These are phyloP conservation scores for Tolypocladium inflatum DNA, from an alignment of 2,329 filamentous ascomycete genomes.

Conservation along the genomic window DNA sequence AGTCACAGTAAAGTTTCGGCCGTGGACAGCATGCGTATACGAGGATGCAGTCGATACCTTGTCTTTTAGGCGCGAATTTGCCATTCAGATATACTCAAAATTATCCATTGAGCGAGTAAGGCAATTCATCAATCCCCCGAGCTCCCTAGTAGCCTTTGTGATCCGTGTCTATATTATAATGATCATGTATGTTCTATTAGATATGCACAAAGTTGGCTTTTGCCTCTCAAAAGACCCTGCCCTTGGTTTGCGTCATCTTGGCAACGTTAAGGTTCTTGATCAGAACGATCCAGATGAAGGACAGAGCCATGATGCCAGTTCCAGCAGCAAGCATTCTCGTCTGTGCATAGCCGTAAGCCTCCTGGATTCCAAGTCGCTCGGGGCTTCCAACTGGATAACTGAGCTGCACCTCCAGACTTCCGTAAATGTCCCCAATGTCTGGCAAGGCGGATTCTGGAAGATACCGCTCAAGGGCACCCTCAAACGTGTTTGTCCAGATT, in stretches of 20 bases:
- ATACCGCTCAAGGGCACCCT: constrained; percentile 19
- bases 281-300: constrained; percentile 17
- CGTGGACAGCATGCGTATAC: too few species aligned
- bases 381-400: constrained; percentile 29
- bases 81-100: too few species aligned
- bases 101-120: too few species aligned
- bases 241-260: constrained; percentile 20
- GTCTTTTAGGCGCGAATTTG: too few species aligned
- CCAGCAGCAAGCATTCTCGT: constrained; percentile 28
- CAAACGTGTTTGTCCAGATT: constrained; percentile 33
- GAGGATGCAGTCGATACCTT: too few species aligned
- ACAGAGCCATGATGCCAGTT: constrained; percentile 16
- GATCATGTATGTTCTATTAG: not conserved
- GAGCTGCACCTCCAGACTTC: constrained; percentile 22
- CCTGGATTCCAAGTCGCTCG: constrained; percentile 30
- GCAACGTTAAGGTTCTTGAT: constrained; percentile 20
- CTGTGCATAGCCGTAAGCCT: constrained; percentile 38
- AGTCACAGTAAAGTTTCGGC: too few species aligned
- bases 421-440: constrained; percentile 32
- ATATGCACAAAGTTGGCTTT: too few species aligned
- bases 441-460: constrained; percentile 26
- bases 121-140: too few species aligned
- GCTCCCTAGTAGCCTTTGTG: too few species aligned
- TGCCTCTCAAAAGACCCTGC: constrained; percentile 14
- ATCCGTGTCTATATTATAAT: too few species aligned